A percentile compares a stretch with the other conserved stretches of the same genome.
phyloP scores from a whole-genome alignment of 2,329 filamentous ascomycete species.

The Colletotrichum endophyticum region DNA sequence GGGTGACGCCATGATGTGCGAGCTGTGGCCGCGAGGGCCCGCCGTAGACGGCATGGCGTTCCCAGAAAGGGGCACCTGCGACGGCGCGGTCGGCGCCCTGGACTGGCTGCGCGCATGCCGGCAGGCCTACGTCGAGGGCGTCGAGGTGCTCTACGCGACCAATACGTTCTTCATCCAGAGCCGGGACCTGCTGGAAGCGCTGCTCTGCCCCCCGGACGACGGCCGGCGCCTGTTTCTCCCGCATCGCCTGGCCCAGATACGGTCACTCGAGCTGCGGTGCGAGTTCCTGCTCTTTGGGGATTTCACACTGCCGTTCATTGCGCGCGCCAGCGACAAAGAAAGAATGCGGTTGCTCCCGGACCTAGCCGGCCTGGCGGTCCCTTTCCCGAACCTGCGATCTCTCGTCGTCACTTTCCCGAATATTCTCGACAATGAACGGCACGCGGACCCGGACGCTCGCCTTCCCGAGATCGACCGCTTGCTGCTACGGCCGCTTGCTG shows the following conservation, averaged over 20 bases:
- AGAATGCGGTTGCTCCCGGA: not conserved
- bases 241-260: slow-evolving; percentile 25
- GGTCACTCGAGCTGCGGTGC: slow-evolving; percentile 28
- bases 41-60: not conserved
- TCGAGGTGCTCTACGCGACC: slow-evolving; percentile 31
- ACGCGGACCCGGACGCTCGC: not conserved
- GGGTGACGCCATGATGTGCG: slow-evolving; percentile 12
- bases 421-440: not conserved
- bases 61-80: not conserved
- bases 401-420: not conserved
- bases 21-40: slow-evolving; percentile 23
- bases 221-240: slow-evolving; percentile 20
- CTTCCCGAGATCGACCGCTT: not conserved
- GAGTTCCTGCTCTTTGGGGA: slow-evolving; percentile 21
- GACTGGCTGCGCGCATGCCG: slow-evolving; percentile 35
- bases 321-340: not conserved
- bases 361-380: not conserved
- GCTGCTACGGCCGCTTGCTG: not conserved
- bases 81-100: slow-evolving; percentile 29
- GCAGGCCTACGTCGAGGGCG: slow-evolving; percentile 34
- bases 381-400: not conserved
- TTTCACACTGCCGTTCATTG: not conserved
- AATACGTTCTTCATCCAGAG: slow-evolving; percentile 30
- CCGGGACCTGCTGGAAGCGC: slow-evolving; percentile 22
- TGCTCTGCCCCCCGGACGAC: slow-evolving; percentile 6